Base-by-base conservation (phyloP, 1,139 yeast genomes). In the Groenewaldozyma sp. region DNA sequence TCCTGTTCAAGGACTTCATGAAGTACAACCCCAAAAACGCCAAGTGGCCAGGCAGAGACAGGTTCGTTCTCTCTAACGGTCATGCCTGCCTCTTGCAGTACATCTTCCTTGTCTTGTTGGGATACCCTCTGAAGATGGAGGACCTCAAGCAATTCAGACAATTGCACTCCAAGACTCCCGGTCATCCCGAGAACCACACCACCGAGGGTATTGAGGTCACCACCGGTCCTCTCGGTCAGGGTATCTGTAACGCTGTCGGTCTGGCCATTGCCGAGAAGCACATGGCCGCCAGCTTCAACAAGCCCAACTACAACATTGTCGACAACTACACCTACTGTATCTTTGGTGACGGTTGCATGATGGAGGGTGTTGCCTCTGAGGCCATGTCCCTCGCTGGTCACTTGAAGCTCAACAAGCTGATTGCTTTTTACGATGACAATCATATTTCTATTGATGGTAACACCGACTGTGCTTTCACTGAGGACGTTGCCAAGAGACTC, bases 171-270 rank as follows among this genome's bases (percentile, higher is more conserved):
- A 81, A 79, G 69, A 82, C 95, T 50, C 98, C 98, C 40, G 98
- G 98, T 55, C 98, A 91, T 71, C 98, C 98, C 40, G 97, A 91
- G 70, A 74, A 75, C 50, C 20, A 10, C 21, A 72, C 68, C 45
- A 59, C 71, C 40, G 88, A 94, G 43, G 98, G 97, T 62, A 78
- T 87, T 44, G 98, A 93, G 63, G 95, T 88, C 59, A 88, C 98
- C 65, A 88, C 98, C 47, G 99, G 99, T 65, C 98, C 99, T 47
- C 77, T 91, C 58, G 99, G 99, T 63, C 99, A 91, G 71, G 99
- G 99, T 78, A 76, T 91, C 57, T 74, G 82, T 58, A 88, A 88
- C 64, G 97, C 96, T 42, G 95, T 91, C 56, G 99, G 99, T 70
- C 63, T 93, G 57, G 98, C 98, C 46, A 74, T 91, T 61, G 98